phyloP scores from a whole-genome alignment of 2,329 filamentous ascomycete genomes.

The Apiospora koreana region DNA sequence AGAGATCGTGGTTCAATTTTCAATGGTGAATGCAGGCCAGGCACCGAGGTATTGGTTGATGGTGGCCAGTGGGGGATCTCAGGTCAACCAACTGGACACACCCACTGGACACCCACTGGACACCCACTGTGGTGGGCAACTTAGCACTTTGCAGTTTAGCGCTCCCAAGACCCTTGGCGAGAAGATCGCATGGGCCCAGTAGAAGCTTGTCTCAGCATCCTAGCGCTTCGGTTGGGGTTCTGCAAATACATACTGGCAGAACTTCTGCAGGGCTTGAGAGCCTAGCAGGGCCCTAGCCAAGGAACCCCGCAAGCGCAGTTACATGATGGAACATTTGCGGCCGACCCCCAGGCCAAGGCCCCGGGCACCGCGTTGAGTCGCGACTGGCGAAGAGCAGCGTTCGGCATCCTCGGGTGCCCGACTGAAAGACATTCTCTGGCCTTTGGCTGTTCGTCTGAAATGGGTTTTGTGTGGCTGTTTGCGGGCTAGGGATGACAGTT shows the following conservation, averaged over 20 bases:
- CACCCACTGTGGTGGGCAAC: not conserved
- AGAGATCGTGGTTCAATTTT: not conserved
- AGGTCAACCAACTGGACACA: too few relatives aligned
- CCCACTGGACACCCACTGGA: too few relatives aligned
- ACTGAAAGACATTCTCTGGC: not conserved
- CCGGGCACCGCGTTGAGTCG: not conserved
- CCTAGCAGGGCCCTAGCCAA: not conserved
- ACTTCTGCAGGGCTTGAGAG: not conserved
- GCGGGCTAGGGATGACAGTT: not conserved
- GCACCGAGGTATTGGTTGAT: not conserved
- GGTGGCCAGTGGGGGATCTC: not conserved
- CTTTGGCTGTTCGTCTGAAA: not conserved
- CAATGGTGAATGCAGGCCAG: too few relatives aligned
- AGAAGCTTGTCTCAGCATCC: conserved; percentile 9
- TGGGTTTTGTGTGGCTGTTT: not conserved
- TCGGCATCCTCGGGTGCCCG: not conserved
- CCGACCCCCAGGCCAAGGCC: not conserved
- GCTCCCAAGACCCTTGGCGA: not conserved
- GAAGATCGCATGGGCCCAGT: not conserved
- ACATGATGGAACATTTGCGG: not conserved
- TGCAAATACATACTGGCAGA: too few relatives aligned
- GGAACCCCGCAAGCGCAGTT: conserved; percentile 1
- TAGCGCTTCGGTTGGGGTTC: not conserved
- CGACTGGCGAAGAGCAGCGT: not conserved
- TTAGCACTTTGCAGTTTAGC: not conserved